Percentiles rank a stretch among this genome's conserved stretches.
These are phyloP conservation scores for Brassica hybrid DNA, from an alignment of 441 rosid species.

Conservation along the genomic window DNA sequence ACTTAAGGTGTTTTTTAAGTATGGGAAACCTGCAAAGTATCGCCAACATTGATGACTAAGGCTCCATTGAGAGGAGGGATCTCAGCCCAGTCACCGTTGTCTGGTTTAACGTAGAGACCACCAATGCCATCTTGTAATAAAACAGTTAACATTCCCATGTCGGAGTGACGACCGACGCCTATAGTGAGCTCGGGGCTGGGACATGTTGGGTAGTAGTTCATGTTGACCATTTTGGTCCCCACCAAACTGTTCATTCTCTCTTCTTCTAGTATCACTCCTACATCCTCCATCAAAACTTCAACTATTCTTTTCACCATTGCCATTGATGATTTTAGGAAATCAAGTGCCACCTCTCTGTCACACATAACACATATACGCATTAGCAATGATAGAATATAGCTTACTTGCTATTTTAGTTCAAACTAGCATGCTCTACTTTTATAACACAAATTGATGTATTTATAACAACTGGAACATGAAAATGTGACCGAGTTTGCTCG, in stretches of 20 bases:
- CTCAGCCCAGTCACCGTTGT: constrained; percentile 56
- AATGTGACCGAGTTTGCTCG: too few relatives aligned
- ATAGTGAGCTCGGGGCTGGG: constrained; percentile 66
- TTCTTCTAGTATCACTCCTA: constrained; percentile 51
- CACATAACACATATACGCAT: neutral
- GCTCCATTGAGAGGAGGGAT: constrained; percentile 60
- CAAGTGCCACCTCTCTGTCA: constrained; percentile 54
- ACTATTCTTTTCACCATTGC: constrained; percentile 53
- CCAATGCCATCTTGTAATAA: constrained; percentile 66
- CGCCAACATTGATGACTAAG: constrained; percentile 66
- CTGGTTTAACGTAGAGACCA: constrained; percentile 61
- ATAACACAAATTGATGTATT: neutral
- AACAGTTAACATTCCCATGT: constrained; percentile 55
- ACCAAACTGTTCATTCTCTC: constrained; percentile 47
- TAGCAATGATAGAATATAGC: neutral
- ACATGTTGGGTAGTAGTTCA: constrained; percentile 69
- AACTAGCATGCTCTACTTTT: too few relatives aligned
- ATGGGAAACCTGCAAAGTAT: constrained; percentile 52
- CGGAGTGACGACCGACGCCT: constrained; percentile 69
- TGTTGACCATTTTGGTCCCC: constrained; percentile 57
- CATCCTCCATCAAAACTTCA: constrained; percentile 46
- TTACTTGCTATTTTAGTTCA: neutral
- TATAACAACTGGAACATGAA: neutral
- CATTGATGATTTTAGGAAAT: constrained; percentile 48
- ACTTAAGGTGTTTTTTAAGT: neutral